These are phyloP conservation scores for Boletus coccyginus DNA, from an alignment of 768 basidiomycete species.

Conservation along the genomic window DNA sequence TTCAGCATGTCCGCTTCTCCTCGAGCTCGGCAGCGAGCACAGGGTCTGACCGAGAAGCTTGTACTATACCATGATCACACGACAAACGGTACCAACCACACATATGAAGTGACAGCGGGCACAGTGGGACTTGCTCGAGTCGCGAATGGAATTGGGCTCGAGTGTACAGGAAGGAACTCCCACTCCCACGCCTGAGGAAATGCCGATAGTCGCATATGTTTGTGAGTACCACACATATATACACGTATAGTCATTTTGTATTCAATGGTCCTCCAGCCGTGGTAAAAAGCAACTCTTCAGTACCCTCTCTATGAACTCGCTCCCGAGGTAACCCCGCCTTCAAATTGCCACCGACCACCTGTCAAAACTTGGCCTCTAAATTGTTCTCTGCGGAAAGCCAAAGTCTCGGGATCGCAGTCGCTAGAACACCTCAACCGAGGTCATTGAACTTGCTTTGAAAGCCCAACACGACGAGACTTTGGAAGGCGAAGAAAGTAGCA, in stretches of 20 bases:
- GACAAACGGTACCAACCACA: no score
- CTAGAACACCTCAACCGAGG: slow-evolving; percentile 8
- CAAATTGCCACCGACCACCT: slow-evolving; percentile 59
- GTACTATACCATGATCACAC: background rate
- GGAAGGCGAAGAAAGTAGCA: slow-evolving; percentile 15
- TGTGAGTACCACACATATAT: slow-evolving; percentile 45
- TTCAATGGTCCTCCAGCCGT: slow-evolving; percentile 44
- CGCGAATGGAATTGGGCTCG: no score
- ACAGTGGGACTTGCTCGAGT: no score
- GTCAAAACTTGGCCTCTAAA: slow-evolving; percentile 50
- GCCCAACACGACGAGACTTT: slow-evolving; percentile 4
- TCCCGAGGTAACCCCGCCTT: slow-evolving; percentile 41
- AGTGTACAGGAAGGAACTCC: slow-evolving; percentile 37
- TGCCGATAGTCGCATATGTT: slow-evolving; percentile 69
- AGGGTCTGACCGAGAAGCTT: slow-evolving; percentile 44
- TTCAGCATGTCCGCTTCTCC: slow-evolving; percentile 8
- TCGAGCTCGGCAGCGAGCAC: slow-evolving; percentile 40
- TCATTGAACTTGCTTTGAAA: slow-evolving; percentile 13
- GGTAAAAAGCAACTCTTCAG: slow-evolving; percentile 56
- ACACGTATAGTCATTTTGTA: background rate
- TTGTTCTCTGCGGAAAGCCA: slow-evolving; percentile 43
- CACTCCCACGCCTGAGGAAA: slow-evolving; percentile 43
- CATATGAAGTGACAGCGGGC: no score
- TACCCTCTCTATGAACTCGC: slow-evolving; percentile 61
- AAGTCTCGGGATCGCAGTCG: slow-evolving; percentile 26